Base-by-base conservation (phyloP, 208 protist species). In the Strigomonas culicis region DNA sequence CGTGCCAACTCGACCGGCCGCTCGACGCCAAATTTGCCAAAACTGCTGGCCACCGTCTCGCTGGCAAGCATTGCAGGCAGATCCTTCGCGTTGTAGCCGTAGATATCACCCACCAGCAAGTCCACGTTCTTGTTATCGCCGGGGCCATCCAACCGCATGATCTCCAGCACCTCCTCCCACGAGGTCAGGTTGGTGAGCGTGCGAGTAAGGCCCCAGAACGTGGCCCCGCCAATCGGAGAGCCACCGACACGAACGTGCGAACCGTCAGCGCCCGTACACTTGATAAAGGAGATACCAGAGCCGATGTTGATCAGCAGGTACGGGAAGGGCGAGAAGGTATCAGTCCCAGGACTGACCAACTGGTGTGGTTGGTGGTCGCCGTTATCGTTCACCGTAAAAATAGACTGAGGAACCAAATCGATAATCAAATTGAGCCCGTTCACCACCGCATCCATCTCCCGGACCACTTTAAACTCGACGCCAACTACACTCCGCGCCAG, bases 241-340 rank as follows among this genome's bases (percentile, higher is more conserved):
- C 98, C 98, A 55, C 87, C 90, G 27, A 99, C 90, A 67, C 98
- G 94, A 56, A 97, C 81, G 66, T 95, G 96, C 28, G 89, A 68
- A 63, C 86, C 86, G 63, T 89, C 83, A 1, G 87, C 77, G 25
- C 79, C 79, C 11, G 80, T 66, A 36, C 97, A 96, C 68, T 97
- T 95, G 61, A 99, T 90, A 49, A 99, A 98, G 41, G 90, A 98
- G 52, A 99, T 98, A 30, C 98, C 98, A 7, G 91, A 97, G 28
- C 98, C 98, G 50, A 99, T 98, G 83, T 98, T 98, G 55, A 98
- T 94, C 39, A 99, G 76, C 19, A 99, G 65, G 71, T 98, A 99
- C 1, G 98, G 98, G 63, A 90, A 99, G 0, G 87, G 87, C 1
- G 75, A 72, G 31, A 89, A 77, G 32, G 44, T 31, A 7, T 31